phyloP scores from a whole-genome alignment of 495 filamentous ascomycete genomes.

The Penicillium cosmopolitanum region DNA sequence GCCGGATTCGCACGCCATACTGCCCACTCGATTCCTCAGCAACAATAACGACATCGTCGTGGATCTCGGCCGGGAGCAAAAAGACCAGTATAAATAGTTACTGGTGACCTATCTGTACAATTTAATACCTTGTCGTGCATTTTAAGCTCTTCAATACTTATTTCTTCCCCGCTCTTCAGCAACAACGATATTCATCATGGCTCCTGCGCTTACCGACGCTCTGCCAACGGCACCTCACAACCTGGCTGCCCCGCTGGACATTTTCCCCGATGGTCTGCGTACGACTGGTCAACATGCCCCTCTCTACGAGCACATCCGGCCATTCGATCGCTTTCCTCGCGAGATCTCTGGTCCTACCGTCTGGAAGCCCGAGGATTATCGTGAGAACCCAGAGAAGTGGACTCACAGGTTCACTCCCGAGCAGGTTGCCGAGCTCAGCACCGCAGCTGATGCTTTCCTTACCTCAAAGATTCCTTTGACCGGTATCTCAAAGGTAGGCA shows the following conservation, averaged over 20 bases:
- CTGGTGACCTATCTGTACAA: not conserved
- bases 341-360: constrained; percentile 73
- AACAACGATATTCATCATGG: constrained; percentile 30
- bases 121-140: not conserved
- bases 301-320: constrained; percentile 62
- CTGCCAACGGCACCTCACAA: constrained; percentile 38
- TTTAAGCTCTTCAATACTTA: not conserved
- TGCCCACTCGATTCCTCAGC: constrained; percentile 28
- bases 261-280: constrained; percentile 56
- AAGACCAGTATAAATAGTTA: constrained; percentile 22
- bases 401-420: constrained; percentile 65
- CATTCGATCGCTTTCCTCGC: constrained; percentile 72
- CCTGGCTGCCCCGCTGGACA: constrained; percentile 32
- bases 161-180: constrained; percentile 1
- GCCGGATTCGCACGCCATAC: constrained; percentile 30
- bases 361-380: constrained; percentile 73
- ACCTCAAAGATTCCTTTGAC: constrained; percentile 64
- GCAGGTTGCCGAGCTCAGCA: constrained; percentile 68
- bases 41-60: constrained; percentile 9
- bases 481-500: constrained; percentile 64
- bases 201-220: constrained; percentile 39
- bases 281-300: constrained; percentile 80
- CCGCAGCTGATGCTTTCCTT: constrained; percentile 68
- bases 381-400: constrained; percentile 70
- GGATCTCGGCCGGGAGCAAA: constrained; percentile 22